Conservation (phyloP, 495 filamentous ascomycete genomes). For the Aspergillus nidulans region DNA sequence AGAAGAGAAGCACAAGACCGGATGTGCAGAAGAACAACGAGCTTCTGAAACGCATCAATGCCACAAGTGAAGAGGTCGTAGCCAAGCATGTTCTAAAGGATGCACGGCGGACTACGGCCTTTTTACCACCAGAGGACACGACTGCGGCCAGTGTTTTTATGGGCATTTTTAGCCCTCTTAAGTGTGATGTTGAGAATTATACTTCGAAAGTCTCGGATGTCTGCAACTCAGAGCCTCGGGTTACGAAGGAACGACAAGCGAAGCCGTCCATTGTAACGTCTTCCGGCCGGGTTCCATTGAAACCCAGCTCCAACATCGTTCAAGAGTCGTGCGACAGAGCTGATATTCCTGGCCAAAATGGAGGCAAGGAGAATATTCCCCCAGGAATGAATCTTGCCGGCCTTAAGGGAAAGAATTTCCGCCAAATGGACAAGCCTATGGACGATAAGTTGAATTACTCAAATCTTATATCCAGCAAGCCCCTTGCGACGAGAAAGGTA, state of each 20-base stretch:
- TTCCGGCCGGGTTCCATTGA: conserved; percentile 25
- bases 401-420: conserved; percentile 16
- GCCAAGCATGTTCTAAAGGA: conserved; percentile 20
- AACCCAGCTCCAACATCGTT: conserved; percentile 24
- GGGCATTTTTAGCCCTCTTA: conserved; percentile 37
- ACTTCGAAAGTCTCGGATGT: conserved; percentile 16
- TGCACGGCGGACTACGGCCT: conserved; percentile 35
- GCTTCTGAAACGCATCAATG: conserved; percentile 16
- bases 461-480: not conserved
- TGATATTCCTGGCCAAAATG: conserved; percentile 40
- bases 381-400: conserved; percentile 24
- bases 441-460: not conserved
- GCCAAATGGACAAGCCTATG: conserved; percentile 7
- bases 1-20: not conserved
- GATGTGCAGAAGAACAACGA: conserved; percentile 14
- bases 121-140: conserved; percentile 39
- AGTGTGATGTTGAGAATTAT: conserved; percentile 13
- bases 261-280: conserved; percentile 26
- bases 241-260: conserved; percentile 24
- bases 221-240: conserved; percentile 23
- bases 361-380: conserved; percentile 48
- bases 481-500: conserved; percentile 2
- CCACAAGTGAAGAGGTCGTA: not conserved
- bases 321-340: conserved; percentile 27
- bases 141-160: conserved; percentile 40